Evolutionary conservation across 2,329 filamentous ascomycete species (phyloP).

Genomic region (Zymoseptoria pseudotritici): DNA sequence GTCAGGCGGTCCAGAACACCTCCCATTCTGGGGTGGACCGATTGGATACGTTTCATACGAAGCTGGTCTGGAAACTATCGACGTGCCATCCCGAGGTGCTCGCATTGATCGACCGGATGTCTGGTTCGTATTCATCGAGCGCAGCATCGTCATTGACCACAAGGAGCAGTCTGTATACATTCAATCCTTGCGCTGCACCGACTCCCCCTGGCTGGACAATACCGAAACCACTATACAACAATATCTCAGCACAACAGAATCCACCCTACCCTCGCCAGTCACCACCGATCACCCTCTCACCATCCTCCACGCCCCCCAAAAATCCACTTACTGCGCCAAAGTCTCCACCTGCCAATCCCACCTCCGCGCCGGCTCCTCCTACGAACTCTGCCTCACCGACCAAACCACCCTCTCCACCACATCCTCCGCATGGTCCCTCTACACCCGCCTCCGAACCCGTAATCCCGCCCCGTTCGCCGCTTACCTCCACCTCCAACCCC

Average conservation of each 20-base stretch:
- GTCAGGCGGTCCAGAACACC: constrained; percentile 27
- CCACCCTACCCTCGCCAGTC: background rate
- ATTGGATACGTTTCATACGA: constrained; percentile 83
- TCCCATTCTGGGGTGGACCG: constrained; percentile 73
- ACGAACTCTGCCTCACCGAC: constrained; percentile 76
- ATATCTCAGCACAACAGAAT: background rate
- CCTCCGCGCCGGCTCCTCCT: constrained; percentile 71
- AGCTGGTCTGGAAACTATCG: constrained; percentile 60
- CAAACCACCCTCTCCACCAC: constrained; percentile 55
- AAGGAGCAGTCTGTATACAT: constrained; percentile 53
- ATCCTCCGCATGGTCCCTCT: constrained; percentile 56
- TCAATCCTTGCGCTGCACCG: constrained; percentile 54
- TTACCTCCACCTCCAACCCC: constrained; percentile 60
- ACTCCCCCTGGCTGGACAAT: constrained; percentile 27
- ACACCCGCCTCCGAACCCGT: constrained; percentile 58
- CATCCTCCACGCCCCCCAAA: constrained; percentile 18
- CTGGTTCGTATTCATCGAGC: constrained; percentile 67
- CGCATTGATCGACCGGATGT: constrained; percentile 56
- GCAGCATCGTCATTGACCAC: constrained; percentile 73
- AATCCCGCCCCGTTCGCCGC: constrained; percentile 84
- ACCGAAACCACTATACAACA: constrained; percentile 3
- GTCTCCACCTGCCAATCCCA: constrained; percentile 63
- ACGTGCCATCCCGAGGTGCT: constrained; percentile 35
- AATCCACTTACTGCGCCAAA: constrained; percentile 52
- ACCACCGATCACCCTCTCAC: constrained; percentile 1